Evolutionary conservation across 75 land plant species (phyloP), one percentile per base, ranked within the genome.

Genomic region (Adiantum capillusveneris): DNA sequence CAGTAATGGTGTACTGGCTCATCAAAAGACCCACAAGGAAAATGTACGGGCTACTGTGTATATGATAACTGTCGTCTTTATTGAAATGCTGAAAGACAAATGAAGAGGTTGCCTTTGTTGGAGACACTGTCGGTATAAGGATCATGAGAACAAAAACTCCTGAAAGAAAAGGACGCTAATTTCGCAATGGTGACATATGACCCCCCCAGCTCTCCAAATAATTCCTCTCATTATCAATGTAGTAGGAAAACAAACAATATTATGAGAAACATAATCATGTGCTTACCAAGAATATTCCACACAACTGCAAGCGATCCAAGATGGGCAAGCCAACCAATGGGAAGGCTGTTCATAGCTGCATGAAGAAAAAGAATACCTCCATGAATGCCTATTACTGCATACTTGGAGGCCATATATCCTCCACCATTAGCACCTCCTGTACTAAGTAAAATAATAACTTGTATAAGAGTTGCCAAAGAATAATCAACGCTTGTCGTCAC

Each of bases 351-450:
- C 11, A 90, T 29, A n/a, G 79, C 55, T 27, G 81, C 91, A 57
- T 81, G 79, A 19, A 74, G 9, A 11, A 86, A 44, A 28, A 90
- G 71, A 70, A 90, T 72, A 25, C 81, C 87, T 6, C 80, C 96
- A 72, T 90, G 87, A 19, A 86, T 58, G 53, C 39, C 65, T 7
- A 90, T 68, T 31, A 86, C 68, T 0, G 72, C 68, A 56, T 86
- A 90, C 60, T 90, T 87, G 27, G 86, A 83, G 28, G 84, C 80
- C 9, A 52, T 17, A 29, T 83, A 90, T 28, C 91, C 91, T 20
- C 91, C 91, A n/a, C 82, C 91, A 72, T 81, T 83, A 12, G 73
- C 67, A 9, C 96, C 96, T 31, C 96, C 91, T 12, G 91, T 83
- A 59, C 82, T 75, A 9, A 90, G 87, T 29, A 90, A 74, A 62